Percentiles rank a stretch among this genome's conserved stretches.
Conservation (phyloP, 106 monocot species). For the Acanthochlamys bracteata region DNA sequence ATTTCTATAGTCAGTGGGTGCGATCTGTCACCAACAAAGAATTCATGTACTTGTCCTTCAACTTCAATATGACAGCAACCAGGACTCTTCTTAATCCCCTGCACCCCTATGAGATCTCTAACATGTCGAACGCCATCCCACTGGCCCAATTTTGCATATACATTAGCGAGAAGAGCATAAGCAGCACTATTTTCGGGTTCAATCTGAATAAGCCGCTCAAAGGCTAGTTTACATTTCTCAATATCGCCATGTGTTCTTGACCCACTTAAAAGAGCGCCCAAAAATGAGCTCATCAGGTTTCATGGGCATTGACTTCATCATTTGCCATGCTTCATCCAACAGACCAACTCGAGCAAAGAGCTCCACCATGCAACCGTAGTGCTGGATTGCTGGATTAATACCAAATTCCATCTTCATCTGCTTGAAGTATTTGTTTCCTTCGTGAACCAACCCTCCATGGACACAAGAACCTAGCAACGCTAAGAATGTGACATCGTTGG, state of each 20-base stretch:
- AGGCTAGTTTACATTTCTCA: conserved; percentile 11
- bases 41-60: conserved; percentile 15
- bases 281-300: conserved; percentile 22
- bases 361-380: conserved; percentile 30
- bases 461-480: neutral
- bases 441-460: neutral
- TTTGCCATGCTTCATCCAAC: conserved; percentile 12
- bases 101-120: conserved; percentile 11
- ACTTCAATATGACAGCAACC: conserved; percentile 25
- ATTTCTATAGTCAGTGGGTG: conserved; percentile 2
- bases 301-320: conserved; percentile 19
- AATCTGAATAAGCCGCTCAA: conserved; percentile 11
- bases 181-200: conserved; percentile 22
- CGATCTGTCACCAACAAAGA: conserved; percentile 19
- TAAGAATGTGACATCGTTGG: neutral
- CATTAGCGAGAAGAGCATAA: conserved; percentile 21
- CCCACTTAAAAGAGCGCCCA: conserved; percentile 35
- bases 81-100: conserved; percentile 13
- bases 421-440: neutral
- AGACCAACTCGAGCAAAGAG: conserved; percentile 18
- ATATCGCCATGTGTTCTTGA: conserved; percentile 23
- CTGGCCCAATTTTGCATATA: neutral
- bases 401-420: neutral
- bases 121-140: conserved; percentile 12
- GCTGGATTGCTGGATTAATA: conserved; percentile 17